Evolutionary conservation across 768 basidiomycete species (phyloP), one percentile per base, ranked within the genome.

Genomic region (Tulasnella sp.): DNA sequence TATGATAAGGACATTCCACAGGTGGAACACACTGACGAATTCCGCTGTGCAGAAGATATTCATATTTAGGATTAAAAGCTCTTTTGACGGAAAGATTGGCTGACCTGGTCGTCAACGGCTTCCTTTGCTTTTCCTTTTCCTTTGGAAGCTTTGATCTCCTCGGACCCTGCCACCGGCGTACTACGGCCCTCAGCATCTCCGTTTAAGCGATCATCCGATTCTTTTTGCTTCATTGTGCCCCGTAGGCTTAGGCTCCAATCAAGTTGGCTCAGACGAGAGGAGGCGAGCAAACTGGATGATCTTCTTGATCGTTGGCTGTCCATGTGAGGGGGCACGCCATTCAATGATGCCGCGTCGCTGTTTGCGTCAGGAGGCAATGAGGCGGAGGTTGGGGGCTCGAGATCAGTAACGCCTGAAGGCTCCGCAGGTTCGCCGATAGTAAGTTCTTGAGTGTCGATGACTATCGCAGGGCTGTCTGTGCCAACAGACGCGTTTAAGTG

Each of bases 41-140:
- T 81, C 8, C 37, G 79, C 80, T 80, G 54, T 22, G 60, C 18
- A 46, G 31, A 77, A 58, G 72, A 42, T 34, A 24, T 50, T 24
- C 37, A 14, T 46, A n/a, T 31, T n/a, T 34, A 73, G 41, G n/a
- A 31, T 12, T 22, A 73, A 46, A 34, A 74, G n/a, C 22, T 31
- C 58, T 72, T 42, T 31, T 42, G n/a, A 78, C 46, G 34, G 60
- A 34, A 41, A 60, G 28, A 28, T 37, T 41, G n/a, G 31, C 72
- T 78, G 12, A 81, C 78, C 60, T 75, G 72, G n/a, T 78, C 64
- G 42, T 75, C 84, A 79, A 88, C 89, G 83, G 86, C 88, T 58
- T 86, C 89, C 81, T 90, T 90, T 34, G 89, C 89, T 81, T 90
- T 90, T 40, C 89, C 88, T 81, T 84, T 86, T 22, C 42, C 44